Conservation (phyloP, 768 basidiomycete genomes). For the Daedaleopsis nitida region DNA sequence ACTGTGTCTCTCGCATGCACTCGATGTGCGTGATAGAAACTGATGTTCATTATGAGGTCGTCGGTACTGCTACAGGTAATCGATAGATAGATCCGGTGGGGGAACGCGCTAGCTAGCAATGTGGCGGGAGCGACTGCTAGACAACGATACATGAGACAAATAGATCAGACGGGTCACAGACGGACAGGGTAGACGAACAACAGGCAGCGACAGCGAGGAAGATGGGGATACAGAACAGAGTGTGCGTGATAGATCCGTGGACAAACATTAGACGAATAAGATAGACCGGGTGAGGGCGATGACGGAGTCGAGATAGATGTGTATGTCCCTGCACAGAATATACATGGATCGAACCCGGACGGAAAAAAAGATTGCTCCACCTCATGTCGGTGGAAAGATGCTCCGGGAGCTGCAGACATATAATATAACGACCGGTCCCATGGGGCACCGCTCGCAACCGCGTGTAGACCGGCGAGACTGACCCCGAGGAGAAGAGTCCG, state of each 20-base stretch:
- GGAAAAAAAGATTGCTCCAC: background rate
- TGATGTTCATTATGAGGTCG: background rate
- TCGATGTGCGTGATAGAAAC: background rate
- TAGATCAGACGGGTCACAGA: too few relatives aligned
- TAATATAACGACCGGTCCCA: too few relatives aligned
- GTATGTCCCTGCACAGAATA: background rate
- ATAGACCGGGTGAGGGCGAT: background rate
- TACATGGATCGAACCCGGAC: background rate
- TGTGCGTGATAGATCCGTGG: background rate
- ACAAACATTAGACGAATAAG: background rate
- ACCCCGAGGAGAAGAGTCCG: too few relatives aligned
- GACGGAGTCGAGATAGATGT: too few relatives aligned
- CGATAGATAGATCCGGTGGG: background rate
- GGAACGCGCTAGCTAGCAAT: background rate
- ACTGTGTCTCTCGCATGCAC: background rate
- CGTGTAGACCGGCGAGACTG: too few relatives aligned
- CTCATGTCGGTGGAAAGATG: too few relatives aligned
- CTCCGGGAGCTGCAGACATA: too few relatives aligned
- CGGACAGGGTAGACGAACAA: background rate
- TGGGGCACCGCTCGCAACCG: too few relatives aligned
- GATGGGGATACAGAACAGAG: background rate
- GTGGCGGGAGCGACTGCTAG: background rate
- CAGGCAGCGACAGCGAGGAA: background rate
- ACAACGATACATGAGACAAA: background rate
- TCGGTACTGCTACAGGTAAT: slow-evolving; percentile 1